These are phyloP conservation scores for Apophysomyces ossiformis DNA, from an alignment of 371 early-diverging fungal genomes.

Conservation along the genomic window DNA sequence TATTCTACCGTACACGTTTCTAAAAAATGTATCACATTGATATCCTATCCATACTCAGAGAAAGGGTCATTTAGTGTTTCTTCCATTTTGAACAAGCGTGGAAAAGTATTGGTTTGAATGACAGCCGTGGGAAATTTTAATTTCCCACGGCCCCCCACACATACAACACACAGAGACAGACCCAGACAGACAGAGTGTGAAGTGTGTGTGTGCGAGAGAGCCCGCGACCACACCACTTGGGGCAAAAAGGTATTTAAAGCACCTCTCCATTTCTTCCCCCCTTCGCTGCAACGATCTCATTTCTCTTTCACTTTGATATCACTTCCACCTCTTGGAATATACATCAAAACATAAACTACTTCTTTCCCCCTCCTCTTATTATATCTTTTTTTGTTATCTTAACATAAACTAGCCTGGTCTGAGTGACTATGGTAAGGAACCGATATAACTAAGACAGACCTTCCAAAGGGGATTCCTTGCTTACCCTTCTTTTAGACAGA, in stretches of 20 bases:
- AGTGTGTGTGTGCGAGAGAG: no score
- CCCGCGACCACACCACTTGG: not conserved
- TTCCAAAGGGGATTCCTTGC: no score
- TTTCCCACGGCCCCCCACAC: conserved; percentile 2
- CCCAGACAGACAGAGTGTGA: not conserved
- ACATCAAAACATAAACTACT: no score
- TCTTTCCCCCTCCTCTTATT: conserved; percentile 7
- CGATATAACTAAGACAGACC: not conserved
- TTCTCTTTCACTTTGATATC: not conserved
- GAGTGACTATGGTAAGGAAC: conserved; percentile 21
- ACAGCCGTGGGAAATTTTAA: conserved; percentile 6
- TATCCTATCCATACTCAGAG: no score
- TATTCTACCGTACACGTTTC: no score
- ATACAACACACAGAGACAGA: not conserved
- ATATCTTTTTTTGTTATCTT: not conserved
- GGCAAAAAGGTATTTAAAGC: conserved; percentile 5
- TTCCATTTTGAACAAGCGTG: no score
- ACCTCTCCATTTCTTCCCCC: no score
- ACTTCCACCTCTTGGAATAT: not conserved
- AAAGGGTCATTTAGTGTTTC: no score
- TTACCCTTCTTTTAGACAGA: conserved; percentile 18
- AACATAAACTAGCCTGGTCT: conserved; percentile 15
- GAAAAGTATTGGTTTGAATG: conserved; percentile 8
- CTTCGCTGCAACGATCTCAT: not conserved
- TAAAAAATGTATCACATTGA: no score